Evolutionary conservation across 768 basidiomycete genomes (phyloP).

Genomic region (Leccinellum albellum): DNA sequence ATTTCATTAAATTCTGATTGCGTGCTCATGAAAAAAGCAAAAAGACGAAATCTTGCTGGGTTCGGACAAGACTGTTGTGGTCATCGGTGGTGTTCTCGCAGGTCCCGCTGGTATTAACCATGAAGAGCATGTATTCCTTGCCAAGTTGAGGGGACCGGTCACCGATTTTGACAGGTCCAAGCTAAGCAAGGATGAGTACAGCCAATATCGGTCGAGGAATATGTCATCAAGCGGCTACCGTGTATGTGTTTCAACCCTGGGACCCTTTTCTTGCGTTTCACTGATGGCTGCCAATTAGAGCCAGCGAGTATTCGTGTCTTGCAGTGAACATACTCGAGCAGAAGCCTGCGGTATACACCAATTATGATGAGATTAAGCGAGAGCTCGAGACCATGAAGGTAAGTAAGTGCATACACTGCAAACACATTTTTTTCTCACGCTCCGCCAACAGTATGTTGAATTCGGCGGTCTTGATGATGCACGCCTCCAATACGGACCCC

Average conservation of each 20-base stretch:
- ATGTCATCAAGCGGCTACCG: constrained; percentile 86
- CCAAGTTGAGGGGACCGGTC: constrained; percentile 80
- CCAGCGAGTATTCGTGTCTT: no score
- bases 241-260: constrained; percentile 52
- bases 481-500: no score
- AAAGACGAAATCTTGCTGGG: constrained; percentile 92
- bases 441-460: no score
- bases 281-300: constrained; percentile 35
- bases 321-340: no score
- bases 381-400: no score
- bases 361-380: no score
- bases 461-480: no score
- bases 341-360: no score
- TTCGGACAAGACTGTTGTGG: constrained; percentile 88
- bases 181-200: constrained; percentile 89
- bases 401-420: no score
- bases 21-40: constrained; percentile 3
- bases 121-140: constrained; percentile 83
- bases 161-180: constrained; percentile 78
- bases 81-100: constrained; percentile 93
- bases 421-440: no score
- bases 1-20: neutral
- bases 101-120: constrained; percentile 88
- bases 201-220: constrained; percentile 92
- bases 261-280: neutral